Evolutionary conservation across 2,329 filamentous ascomycete genomes (phyloP), one percentile per base, ranked within the genome.

Genomic region (Amauroascus verrucosus): DNA sequence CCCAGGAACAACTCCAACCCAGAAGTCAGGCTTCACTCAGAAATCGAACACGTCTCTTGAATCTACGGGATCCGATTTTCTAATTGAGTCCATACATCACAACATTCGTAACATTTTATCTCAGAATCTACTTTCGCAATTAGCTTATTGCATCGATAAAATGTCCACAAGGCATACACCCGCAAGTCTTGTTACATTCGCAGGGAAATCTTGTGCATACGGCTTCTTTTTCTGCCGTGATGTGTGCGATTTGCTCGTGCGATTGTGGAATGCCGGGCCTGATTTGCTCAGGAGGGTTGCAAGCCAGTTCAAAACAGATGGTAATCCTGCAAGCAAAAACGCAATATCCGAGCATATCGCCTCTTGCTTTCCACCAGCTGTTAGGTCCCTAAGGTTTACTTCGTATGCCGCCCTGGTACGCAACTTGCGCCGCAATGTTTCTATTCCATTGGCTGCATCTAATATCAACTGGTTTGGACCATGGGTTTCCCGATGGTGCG

Each of bases 191-290:
- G 86, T 95, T 54, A 85, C 85, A 28, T 95, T 95, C 65, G 88
- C 87, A 51, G 90, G 88, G 56, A 94, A 93, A 69, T 87, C 88
- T 3, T 91, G 86, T 63, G 89, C 90, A 1, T 95, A 94, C 67
- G 89, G 88, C 28, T 95, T 95, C 69, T 93, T 91, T 71, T 96
- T 95, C 63, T 90, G 87, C 26, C 88, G 88, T 0, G 88, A 88
- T 3, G 80, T 95, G 52, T 85, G 88, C 6, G 88, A 95, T 63
- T 80, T 95, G 48, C 75, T 95, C 47, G 80, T 91, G 24, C 81
- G 88, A 14, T 73, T 95, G 4, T 95, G 90, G 89, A 81, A 80
- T 35, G 75, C 88, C 18, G 80, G 82, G 1, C 73, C 83, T 2
- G 82, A 83, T 54, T 72, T 82, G 40, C 77, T 95, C 63, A 81